Conservation (phyloP, 495 filamentous ascomycete species). For the Talaromyces proteolyticus region DNA sequence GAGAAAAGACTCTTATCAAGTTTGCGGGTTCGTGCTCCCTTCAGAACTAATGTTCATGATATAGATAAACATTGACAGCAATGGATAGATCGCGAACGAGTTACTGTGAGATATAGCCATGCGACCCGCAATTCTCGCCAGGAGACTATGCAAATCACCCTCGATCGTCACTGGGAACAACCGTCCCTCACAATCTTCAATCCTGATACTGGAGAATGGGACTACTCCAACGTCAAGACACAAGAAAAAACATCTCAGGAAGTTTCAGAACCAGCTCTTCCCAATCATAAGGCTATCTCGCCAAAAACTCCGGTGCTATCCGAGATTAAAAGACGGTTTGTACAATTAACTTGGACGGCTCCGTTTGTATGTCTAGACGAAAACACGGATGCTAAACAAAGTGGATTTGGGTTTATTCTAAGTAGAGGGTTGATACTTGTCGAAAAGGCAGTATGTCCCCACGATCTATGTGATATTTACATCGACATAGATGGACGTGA, state of each 20-base stretch:
- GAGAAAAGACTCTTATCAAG: not conserved
- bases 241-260: not conserved
- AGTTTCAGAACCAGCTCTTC: too few species aligned
- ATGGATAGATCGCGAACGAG: slow-evolving; percentile 4
- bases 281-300: not conserved
- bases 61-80: not conserved
- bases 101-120: not conserved
- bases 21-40: not conserved
- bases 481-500: slow-evolving; percentile 5
- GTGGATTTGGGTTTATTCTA: slow-evolving; percentile 4
- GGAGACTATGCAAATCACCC: not conserved
- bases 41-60: not conserved
- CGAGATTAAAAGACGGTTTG: slow-evolving; percentile 3
- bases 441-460: not conserved
- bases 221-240: not conserved
- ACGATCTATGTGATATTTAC: slow-evolving; percentile 6
- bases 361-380: not conserved
- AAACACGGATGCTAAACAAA: not conserved
- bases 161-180: slow-evolving; percentile 4
- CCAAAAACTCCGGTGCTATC: not conserved
- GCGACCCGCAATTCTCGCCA: not conserved
- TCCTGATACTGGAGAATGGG: not conserved
- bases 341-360: slow-evolving; percentile 4
- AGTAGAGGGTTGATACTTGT: not conserved
- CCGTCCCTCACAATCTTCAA: not conserved